phyloP scores from a whole-genome alignment of 2,329 filamentous ascomycete species.

The Colletotrichum horii region DNA sequence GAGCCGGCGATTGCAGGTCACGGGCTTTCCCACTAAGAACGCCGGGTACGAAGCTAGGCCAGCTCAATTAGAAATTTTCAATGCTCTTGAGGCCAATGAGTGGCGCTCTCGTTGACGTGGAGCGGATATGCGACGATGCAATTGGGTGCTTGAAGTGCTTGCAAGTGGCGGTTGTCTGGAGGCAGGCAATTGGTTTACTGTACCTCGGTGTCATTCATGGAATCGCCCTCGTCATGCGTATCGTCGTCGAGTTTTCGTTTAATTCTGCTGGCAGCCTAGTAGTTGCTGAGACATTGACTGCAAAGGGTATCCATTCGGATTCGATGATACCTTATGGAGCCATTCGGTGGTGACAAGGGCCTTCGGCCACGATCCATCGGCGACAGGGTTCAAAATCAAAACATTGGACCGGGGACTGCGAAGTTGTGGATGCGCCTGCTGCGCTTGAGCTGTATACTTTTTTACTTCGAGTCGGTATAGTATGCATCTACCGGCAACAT shows the following conservation, averaged over 20 bases:
- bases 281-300: not conserved
- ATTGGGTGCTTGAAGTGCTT: not conserved
- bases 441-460: not conserved
- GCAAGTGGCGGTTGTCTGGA: not conserved
- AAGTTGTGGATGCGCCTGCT: not conserved
- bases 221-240: not conserved
- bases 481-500: not conserved
- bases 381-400: not conserved
- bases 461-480: not conserved
- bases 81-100: not conserved
- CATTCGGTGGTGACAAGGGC: not conserved
- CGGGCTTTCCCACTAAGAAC: not conserved
- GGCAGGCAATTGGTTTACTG: not conserved
- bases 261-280: not conserved
- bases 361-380: not conserved
- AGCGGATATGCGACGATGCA: not conserved
- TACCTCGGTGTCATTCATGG: not conserved
- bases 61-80: not conserved
- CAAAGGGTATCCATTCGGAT: not conserved
- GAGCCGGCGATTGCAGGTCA: not conserved
- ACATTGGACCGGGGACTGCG: not conserved
- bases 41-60: conserved; percentile 1
- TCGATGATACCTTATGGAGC: not conserved
- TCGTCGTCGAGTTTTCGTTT: not conserved
- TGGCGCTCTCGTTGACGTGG: not conserved